Evolutionary conservation across 108 stramenopile species (phyloP), one percentile per base, ranked within the genome.

Genomic region (Nitzschia sp.): DNA sequence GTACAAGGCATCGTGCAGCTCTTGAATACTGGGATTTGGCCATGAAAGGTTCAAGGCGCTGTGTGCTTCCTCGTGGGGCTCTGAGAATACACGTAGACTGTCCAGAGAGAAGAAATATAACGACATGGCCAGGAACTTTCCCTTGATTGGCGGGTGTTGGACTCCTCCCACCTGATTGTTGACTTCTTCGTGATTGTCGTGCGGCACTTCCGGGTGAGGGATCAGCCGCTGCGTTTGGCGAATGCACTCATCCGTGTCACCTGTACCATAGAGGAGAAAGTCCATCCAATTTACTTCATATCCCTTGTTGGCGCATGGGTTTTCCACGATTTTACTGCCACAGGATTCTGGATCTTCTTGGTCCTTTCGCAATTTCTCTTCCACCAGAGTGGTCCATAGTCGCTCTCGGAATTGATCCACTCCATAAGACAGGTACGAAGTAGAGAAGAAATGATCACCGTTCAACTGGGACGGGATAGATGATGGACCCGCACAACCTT

Each of bases 61-160:
- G 58, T 90, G 83, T 16, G 83, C 89, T 11, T 84, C 76, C 34
- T 82, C 67, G 44, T 81, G 65, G 16, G 85, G 84, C 54, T 84
- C 67, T 6, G 85, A 83, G 3, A 96, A 68, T 53, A 87, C 90
- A 5, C 96, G 83, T 0, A 97, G 77, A 58, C 96, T 94, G 66
- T 97, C 96, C 48, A 95, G 72, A 17, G 96, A 77, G 62, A 92
- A 97, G 73, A 91, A 97, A 69, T 90, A 97, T 9, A 97, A 75
- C 31, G 86, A 88, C 94, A 97, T 97, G 59, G 91, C 96, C 62
- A 91, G 79, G 69, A 96, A 96, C 58, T 90, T 92, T 34, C 91
- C 91, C 1, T 81, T 69, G 19, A 95, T 63, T 3, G 86, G 88
- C 22, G 94, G 94, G 74, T 95, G 94, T 47, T 86, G 72, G 1